A percentile compares a stretch with the other conserved stretches of the same genome.
phyloP scores from a whole-genome alignment of 2,329 filamentous ascomycete genomes.

The Colletotrichum sojae region DNA sequence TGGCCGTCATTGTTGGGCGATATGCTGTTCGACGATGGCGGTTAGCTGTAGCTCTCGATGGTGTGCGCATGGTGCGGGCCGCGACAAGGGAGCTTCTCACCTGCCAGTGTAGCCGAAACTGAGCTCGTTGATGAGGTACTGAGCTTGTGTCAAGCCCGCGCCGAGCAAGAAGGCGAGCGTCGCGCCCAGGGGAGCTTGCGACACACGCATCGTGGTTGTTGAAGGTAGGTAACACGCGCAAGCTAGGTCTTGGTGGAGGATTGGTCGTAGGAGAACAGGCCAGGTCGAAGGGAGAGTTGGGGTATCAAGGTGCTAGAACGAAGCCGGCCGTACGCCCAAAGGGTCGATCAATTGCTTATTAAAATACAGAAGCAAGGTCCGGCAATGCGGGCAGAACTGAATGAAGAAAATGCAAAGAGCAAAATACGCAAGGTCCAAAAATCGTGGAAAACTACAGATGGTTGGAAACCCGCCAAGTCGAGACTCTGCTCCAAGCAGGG shows the following conservation, averaged over 20 bases:
- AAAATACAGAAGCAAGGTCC: constrained; percentile 35
- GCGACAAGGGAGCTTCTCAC: constrained; percentile 56
- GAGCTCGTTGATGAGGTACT: constrained; percentile 78
- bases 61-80: not conserved
- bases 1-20: constrained; percentile 38
- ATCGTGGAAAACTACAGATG: constrained; percentile 28
- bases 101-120: constrained; percentile 82
- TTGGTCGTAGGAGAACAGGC: not conserved
- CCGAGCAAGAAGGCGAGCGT: constrained; percentile 59
- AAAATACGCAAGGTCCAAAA: constrained; percentile 32
- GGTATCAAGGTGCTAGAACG: constrained; percentile 35
- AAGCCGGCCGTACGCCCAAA: constrained; percentile 34
- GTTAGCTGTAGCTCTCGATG: constrained; percentile 14
- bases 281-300: not conserved
- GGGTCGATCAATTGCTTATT: constrained; percentile 38
- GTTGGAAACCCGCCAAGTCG: constrained; percentile 39
- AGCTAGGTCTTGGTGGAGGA: constrained; percentile 18
- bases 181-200: constrained; percentile 45
- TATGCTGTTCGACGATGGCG: constrained; percentile 31
- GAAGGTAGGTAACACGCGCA: constrained; percentile 14
- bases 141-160: constrained; percentile 68
- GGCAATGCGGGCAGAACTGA: constrained; percentile 29
- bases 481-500: constrained; percentile 33
- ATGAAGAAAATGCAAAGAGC: constrained; percentile 25
- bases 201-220: constrained; percentile 59